Evolutionary conservation across 257 asterid genomes (phyloP).

Genomic region (Eustoma russellianum): DNA sequence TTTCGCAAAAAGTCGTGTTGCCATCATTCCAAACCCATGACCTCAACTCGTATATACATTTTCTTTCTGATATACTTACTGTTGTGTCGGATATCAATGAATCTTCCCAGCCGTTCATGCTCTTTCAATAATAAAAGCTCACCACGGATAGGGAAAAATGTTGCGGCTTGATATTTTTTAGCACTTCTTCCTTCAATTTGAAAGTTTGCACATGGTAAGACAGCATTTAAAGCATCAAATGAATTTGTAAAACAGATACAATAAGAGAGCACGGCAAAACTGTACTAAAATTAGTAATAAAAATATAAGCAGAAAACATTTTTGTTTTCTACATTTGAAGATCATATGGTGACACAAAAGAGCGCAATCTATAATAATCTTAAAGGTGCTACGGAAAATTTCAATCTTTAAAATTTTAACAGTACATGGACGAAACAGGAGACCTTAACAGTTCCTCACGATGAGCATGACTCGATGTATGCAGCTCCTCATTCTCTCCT

Average conservation of each 20-base stretch:
- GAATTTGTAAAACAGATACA: not conserved
- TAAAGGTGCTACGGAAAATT: no score
- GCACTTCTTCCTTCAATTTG: conserved; percentile 74
- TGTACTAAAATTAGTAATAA: not conserved
- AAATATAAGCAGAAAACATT: no score
- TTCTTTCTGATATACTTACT: conserved; percentile 33
- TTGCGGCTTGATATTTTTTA: conserved; percentile 92
- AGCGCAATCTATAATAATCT: no score
- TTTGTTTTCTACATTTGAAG: no score
- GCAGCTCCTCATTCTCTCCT: conserved; percentile 91
- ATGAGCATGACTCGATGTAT: conserved; percentile 95
- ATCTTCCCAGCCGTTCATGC: conserved; percentile 88
- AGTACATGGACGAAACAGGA: conserved; percentile 1
- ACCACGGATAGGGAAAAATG: conserved; percentile 97
- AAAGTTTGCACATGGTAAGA: no score
- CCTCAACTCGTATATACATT: no score
- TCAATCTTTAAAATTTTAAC: no score
- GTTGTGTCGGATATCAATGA: conserved; percentile 91
- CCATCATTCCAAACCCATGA: no score
- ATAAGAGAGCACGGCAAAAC: not conserved
- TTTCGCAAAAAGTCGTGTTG: no score
- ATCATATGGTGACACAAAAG: no score
- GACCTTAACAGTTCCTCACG: conserved; percentile 88
- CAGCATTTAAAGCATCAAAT: not conserved
- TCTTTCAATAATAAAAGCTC: conserved; percentile 95